Percentiles rank a stretch among this genome's conserved stretches.
Evolutionary conservation across 2,329 filamentous ascomycete species (phyloP).

Genomic region (Pestalotiopsis sp.): DNA sequence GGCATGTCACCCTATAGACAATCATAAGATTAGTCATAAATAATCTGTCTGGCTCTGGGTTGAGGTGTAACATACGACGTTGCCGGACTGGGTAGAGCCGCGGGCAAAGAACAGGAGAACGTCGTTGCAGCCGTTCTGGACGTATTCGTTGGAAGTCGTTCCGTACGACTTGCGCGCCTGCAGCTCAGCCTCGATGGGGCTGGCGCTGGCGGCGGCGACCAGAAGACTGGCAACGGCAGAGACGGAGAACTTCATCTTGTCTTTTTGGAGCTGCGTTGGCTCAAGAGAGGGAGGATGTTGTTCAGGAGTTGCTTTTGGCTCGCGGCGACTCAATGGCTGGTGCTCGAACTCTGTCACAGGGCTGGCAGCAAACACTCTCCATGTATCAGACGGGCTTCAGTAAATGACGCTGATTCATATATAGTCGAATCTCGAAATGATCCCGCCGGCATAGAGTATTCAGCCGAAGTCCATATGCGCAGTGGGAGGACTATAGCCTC

Average conservation of each 20-base stretch:
- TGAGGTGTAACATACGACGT: not conserved
- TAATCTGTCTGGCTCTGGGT: not conserved
- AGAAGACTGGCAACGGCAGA: conserved; percentile 1
- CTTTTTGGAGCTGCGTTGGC: not conserved
- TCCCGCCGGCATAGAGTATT: not conserved
- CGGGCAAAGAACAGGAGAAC: conserved; percentile 10
- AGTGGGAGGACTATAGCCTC: not conserved
- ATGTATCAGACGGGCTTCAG: not conserved
- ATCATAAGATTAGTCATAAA: not conserved
- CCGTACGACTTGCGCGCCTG: conserved; percentile 4
- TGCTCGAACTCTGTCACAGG: not conserved
- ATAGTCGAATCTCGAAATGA: not conserved
- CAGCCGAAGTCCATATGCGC: not conserved
- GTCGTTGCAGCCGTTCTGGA: conserved; percentile 4
- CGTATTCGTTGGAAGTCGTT: conserved; percentile 6
- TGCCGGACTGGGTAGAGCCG: conserved; percentile 3
- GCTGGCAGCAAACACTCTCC: not conserved
- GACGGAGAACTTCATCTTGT: conserved; percentile 9
- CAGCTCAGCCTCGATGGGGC: conserved; percentile 8
- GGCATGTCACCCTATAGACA: conserved; percentile 6
- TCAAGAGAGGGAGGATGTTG: not conserved
- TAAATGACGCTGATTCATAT: not conserved
- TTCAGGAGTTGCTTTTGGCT: not conserved
- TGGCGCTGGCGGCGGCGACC: conserved; percentile 2
- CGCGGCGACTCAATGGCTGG: not conserved